phyloP scores from a whole-genome alignment of 306 rosid species.

The Rosa chinensis region DNA sequence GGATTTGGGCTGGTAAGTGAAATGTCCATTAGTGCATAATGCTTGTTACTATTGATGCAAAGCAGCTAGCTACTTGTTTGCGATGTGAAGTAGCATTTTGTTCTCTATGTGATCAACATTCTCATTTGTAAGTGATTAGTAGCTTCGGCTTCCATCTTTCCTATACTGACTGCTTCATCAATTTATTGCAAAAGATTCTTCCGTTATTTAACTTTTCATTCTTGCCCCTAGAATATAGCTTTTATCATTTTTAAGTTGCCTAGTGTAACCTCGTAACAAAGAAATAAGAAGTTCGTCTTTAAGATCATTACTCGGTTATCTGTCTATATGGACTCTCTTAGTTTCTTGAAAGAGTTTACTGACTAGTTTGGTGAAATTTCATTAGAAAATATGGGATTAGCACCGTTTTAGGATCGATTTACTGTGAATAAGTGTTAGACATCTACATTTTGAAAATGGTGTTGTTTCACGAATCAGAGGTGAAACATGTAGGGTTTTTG shows the following conservation, averaged over 20 bases:
- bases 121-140: conserved; percentile 3
- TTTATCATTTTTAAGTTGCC: background rate
- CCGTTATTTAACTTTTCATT: background rate
- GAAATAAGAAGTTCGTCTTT: background rate
- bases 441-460: background rate
- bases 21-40: background rate
- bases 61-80: background rate
- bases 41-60: background rate
- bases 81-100: background rate
- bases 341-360: background rate
- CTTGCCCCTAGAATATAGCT: background rate
- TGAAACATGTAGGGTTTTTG: background rate
- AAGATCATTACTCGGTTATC: background rate
- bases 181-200: background rate
- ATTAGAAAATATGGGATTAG: background rate
- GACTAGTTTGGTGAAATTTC: background rate
- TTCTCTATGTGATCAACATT: background rate
- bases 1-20: conserved; percentile 1
- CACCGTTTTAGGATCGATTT: background rate
- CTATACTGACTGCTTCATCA: background rate
- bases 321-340: background rate
- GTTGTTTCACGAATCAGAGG: background rate
- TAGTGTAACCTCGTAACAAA: background rate
- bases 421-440: no score
- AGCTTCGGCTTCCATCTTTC: background rate